Base-by-base conservation (phyloP, 164 flowering plant genomes). In the Santalum album region DNA sequence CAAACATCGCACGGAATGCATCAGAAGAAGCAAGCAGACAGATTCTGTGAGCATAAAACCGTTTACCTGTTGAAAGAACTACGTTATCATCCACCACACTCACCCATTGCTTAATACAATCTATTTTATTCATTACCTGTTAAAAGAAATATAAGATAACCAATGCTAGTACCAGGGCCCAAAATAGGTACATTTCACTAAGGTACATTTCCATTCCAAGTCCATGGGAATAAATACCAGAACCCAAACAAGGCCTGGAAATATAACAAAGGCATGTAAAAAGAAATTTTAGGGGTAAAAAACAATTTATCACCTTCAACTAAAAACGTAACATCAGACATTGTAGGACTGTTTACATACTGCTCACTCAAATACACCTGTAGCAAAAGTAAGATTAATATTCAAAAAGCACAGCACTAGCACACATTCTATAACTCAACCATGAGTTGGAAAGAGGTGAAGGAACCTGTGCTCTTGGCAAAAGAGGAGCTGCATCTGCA, bases 1-100 rank as follows among this genome's bases (percentile, higher is more conserved):
- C 23, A 46, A 46, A 46, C 50, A 46, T 46, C 18, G 50, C 50
- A 46, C 50, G 50, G 16, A 46, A 46, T 20, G 25, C 16, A 23
- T 46, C 25, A 46, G 50, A 46, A 46, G 50, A 46, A 46, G 50
- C 50, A 46, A 23, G 25, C 5, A 46, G 50, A 7, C 50, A 46
- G 7, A 23, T 20, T 46, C 50, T 46, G 25, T 46, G 50, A 4
- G 50, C 50, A 46, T 23, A 46, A 19, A 46, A 46, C 25, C 50
- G 23, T 46, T 46, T 46, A 5, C 50, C 50, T 46, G 50, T 2
- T 12, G 5, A 20, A 19, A 20, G 7, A 44, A 44, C 18, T 7
- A 44, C 10, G 7, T 44, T n/a, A 7, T 44, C 36, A 7, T 6
- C 36, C n/a, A n/a, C 0, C 36, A 1, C 36, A 32, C 10, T 32